Evolutionary conservation across 139 green algal genomes (phyloP), one percentile per base, ranked within the genome.

Genomic region (Yamagishiella unicocca): DNA sequence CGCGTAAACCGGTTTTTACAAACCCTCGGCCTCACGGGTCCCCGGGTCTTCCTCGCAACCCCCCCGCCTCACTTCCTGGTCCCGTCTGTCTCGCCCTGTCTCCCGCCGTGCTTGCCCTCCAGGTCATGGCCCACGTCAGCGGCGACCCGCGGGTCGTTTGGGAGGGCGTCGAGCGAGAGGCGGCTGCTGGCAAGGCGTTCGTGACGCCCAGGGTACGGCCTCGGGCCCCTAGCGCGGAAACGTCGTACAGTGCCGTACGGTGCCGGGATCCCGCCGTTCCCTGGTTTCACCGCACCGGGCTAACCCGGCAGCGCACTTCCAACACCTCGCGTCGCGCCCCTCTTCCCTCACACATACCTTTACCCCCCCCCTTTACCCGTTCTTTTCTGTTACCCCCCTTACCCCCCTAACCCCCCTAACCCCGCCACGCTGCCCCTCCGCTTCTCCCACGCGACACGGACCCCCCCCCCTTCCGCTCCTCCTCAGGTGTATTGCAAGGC

Each of bases 141-240:
- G 79, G 79, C 17, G 66, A 78, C 81, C 66, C 81, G 8, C 81
- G 81, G 17, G 66, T 78, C 6, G 77, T 87, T 70, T 83, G 67
- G 86, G 68, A 75, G 43, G 77, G 70, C 40, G 45, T 87, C 27
- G 46, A 83, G 77, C 67, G 67, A 25, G 86, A 90, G 42, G 86
- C 78, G n/a, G 78, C 78, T 0, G 78, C 81, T 4, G 68, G 55
- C 67, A 90, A 83, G 70, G 61, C 77, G 38, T 90, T 90, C 67
- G 85, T 89, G 7, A 85, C 75, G 35, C 85, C 85, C 2, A 40
- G 79, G 43, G 75, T 89, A 45, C 29, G 45, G 4, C 27, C 12
- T 2, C 1, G 70, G 14, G 70, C 38, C 37, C 2, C 10, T 17
- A 17, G 50, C 14, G 50, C 50, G n/a, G n/a, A n/a, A n/a, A n/a